Evolutionary conservation across 306 rosid genomes (phyloP), one percentile per base, ranked within the genome.

Genomic region (Vachellia collinsii): DNA sequence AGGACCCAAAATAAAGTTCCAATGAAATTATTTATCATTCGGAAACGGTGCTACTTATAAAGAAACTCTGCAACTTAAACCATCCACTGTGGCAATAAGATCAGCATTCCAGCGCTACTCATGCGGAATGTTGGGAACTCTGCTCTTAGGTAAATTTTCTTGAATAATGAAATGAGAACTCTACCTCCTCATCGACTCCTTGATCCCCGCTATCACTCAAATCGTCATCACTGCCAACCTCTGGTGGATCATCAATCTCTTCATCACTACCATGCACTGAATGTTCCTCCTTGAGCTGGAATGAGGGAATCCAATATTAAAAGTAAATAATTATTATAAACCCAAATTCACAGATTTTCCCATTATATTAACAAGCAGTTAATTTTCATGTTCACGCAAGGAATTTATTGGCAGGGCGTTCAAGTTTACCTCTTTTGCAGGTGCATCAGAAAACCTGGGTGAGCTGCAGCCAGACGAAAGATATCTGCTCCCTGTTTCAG

Each of bases 191-290:
- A 70, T 77, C 80, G 44, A 56, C 77, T 16, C 38, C 82, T 76
- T 87, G 82, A 83, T 85, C 84, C 75, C 48, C 82, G 34, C 82
- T 91, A 63, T 92, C 94, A 76, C 92, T 89, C 1, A 89, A 68
- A 81, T 92, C 97, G 58, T 92, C 97, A 70, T 92, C 97, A 37
- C 94, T 92, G 64, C 87, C 91, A 22, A 69, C 82, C 77, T 89
- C 92, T 0, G 80, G 87, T 44, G 86, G 90, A 59, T 92, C 93
- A 77, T 90, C 97, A 72, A 83, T 85, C 85, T 92, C 97, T 84
- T 90, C 97, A 74, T 92, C 95, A 47, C 97, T 92, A 10, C 97
- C 97, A 79, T 89, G 78, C 56, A 92, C 97, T 19, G 92, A 92
- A 56, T 46, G 86, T 51, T 90, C 95, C 79, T 88, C 93, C 90